These are phyloP conservation scores for Streptanthus diversifolius DNA, from an alignment of 345 rosid species.

Conservation along the genomic window DNA sequence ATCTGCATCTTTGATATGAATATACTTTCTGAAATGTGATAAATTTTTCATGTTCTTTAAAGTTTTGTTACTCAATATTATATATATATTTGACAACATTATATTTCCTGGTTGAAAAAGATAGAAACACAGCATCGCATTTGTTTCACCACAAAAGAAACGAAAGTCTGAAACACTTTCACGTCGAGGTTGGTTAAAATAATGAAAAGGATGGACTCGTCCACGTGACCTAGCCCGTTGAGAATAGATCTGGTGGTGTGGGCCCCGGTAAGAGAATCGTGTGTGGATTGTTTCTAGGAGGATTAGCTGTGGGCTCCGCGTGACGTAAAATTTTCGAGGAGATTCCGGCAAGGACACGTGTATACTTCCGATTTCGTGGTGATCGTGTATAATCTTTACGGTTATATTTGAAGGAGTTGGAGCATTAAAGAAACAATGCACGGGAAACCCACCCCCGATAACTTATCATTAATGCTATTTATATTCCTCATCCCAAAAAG, in stretches of 20 bases:
- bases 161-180: background rate
- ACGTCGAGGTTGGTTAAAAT: conserved; percentile 16
- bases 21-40: background rate
- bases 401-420: background rate
- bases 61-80: background rate
- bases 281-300: conserved; percentile 22
- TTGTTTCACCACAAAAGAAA: background rate
- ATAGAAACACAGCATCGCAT: background rate
- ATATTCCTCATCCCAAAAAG: background rate
- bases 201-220: conserved; percentile 3
- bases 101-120: background rate
- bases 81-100: too few species aligned
- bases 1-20: background rate
- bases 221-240: conserved; percentile 40
- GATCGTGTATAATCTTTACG: background rate
- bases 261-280: conserved; percentile 15
- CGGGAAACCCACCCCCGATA: background rate
- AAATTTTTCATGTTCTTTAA: background rate
- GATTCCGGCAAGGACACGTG: conserved; percentile 50
- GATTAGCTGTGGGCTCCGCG: conserved; percentile 15
- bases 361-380: background rate
- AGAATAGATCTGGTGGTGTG: conserved; percentile 16
- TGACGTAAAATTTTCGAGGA: conserved; percentile 19
- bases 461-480: background rate
- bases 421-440: background rate